A percentile compares a stretch with the other conserved stretches of the same genome.
Evolutionary conservation across 2,329 filamentous ascomycete genomes (phyloP).

Genomic region (Epichloe amarillans): DNA sequence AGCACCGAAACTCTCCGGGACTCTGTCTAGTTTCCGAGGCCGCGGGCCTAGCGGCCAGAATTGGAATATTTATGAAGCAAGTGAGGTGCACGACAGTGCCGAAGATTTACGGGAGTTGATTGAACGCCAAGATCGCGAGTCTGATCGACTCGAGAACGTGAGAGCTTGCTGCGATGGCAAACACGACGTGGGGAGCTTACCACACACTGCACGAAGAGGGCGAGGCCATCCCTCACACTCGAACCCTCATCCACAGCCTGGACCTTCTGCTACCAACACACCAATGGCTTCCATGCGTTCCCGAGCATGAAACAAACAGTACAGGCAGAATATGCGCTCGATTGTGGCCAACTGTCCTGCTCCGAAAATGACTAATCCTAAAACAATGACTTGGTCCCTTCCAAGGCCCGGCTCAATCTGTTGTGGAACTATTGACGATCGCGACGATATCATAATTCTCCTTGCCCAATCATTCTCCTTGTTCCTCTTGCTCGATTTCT

Average conservation of each 20-base stretch:
- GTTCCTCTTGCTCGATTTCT: background rate
- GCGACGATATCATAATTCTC: slow-evolving; percentile 2
- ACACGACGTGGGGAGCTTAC: slow-evolving; percentile 56
- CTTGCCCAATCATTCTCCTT: background rate
- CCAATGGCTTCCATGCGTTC: slow-evolving; percentile 23
- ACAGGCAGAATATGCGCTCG: background rate
- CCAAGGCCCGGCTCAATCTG: background rate
- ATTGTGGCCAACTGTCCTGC: background rate
- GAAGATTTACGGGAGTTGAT: slow-evolving; percentile 74
- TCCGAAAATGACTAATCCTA: background rate
- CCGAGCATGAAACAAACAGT: slow-evolving; percentile 15
- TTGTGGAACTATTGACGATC: slow-evolving; percentile 2
- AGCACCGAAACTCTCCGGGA: slow-evolving; percentile 31
- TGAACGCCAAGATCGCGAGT: slow-evolving; percentile 62
- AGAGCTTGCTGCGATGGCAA: slow-evolving; percentile 96
- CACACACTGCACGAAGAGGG: slow-evolving; percentile 32
- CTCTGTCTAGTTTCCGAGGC: slow-evolving; percentile 40
- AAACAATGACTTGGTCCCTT: background rate
- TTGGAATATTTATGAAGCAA: slow-evolving; percentile 43
- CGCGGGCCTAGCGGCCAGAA: slow-evolving; percentile 33
- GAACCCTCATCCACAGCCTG: slow-evolving; percentile 23
- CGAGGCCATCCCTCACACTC: slow-evolving; percentile 26
- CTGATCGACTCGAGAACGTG: slow-evolving; percentile 82
- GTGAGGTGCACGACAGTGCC: slow-evolving; percentile 59
- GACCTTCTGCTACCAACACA: slow-evolving; percentile 21